Evolutionary conservation across 2,329 filamentous ascomycete species (phyloP).

Genomic region (Chaetomium sp.): DNA sequence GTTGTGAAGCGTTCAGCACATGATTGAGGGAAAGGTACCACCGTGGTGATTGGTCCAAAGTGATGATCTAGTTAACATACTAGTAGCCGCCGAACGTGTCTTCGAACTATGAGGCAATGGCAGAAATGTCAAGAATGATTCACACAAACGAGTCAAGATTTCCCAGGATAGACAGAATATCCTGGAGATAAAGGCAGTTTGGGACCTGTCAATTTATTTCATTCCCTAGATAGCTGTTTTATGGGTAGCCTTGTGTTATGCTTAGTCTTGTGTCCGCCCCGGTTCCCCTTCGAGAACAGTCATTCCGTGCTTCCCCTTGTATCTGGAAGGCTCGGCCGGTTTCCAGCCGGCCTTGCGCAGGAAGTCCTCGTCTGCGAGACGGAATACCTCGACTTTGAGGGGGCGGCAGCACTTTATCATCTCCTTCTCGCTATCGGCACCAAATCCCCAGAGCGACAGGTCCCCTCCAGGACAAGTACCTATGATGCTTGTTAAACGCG

Average conservation of each 20-base stretch:
- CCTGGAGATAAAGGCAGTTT: no score
- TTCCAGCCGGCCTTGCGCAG: slow-evolving; percentile 63
- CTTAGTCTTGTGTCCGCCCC: not conserved
- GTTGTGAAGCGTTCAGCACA: slow-evolving; percentile 39
- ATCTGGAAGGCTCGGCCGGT: slow-evolving; percentile 59
- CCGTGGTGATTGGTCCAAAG: no score
- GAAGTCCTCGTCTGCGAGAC: slow-evolving; percentile 56
- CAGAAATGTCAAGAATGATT: no score
- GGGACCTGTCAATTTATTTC: not conserved
- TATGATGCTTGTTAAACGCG: slow-evolving; percentile 38
- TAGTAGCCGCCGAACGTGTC: no score
- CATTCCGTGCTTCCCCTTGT: slow-evolving; percentile 69
- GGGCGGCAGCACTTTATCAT: slow-evolving; percentile 73
- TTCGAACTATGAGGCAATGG: no score
- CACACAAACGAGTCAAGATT: no score
- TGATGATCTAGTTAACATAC: no score
- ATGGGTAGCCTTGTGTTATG: not conserved
- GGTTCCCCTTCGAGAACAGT: slow-evolving; percentile 33
- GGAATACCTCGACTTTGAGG: slow-evolving; percentile 73
- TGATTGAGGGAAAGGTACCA: not conserved
- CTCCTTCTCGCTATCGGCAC: slow-evolving; percentile 65
- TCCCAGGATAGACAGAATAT: no score
- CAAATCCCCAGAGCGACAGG: slow-evolving; percentile 80
- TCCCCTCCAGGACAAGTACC: slow-evolving; percentile 79
- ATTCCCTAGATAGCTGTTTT: not conserved